phyloP scores from a whole-genome alignment of 2,329 filamentous ascomycete species.

The Microsporum canis region DNA sequence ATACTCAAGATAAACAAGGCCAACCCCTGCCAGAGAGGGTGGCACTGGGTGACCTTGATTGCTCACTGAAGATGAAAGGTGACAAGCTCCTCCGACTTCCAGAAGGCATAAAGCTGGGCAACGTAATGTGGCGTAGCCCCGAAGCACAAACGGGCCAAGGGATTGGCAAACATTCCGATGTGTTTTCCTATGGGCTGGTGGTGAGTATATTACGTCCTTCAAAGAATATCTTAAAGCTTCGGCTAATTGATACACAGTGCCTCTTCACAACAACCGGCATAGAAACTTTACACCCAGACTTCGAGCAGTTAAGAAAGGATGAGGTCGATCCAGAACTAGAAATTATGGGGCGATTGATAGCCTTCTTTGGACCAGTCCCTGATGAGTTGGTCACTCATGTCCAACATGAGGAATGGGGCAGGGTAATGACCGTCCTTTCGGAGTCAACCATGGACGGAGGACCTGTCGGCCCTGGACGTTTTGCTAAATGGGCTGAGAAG shows the following conservation, averaged over 20 bases:
- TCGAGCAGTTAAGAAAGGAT: conserved; percentile 16
- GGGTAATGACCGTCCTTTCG: conserved; percentile 17
- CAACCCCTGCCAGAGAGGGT: background rate
- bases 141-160: conserved; percentile 8
- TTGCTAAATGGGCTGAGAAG: conserved; percentile 21
- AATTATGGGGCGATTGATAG: conserved; percentile 21
- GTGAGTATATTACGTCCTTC: background rate
- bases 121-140: conserved; percentile 7
- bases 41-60: conserved; percentile 2
- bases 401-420: conserved; percentile 19
- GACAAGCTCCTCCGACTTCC: conserved; percentile 5
- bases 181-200: conserved; percentile 7
- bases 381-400: conserved; percentile 20
- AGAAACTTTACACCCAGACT: conserved; percentile 19
- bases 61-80: conserved; percentile 6
- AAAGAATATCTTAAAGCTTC: too few relatives aligned
- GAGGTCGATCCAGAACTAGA: conserved; percentile 19
- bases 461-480: conserved; percentile 12
- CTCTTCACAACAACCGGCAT: conserved; percentile 18
- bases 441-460: conserved; percentile 14
- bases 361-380: conserved; percentile 20
- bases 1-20: conserved; percentile 1
- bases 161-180: conserved; percentile 6
- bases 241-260: background rate
- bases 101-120: conserved; percentile 6